Conservation (phyloP, 257 asterid genomes). For the Fraxinus cuspidata region DNA sequence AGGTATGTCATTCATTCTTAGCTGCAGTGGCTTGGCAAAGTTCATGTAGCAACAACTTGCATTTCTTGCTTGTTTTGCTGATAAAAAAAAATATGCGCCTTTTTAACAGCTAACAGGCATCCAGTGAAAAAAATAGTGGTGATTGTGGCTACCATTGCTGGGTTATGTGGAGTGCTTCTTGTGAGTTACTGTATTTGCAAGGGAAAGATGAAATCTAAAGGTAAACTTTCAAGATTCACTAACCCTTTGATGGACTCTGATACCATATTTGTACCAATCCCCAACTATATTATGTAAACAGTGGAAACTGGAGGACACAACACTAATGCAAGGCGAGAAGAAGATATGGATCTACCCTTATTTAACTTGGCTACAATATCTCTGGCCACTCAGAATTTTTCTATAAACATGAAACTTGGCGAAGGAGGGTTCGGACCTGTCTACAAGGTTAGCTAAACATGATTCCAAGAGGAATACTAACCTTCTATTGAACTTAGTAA, state of each 20-base stretch:
- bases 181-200: conserved; percentile 23
- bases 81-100: background rate
- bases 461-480: too few species aligned
- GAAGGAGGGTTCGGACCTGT: conserved; percentile 44
- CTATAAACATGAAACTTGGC: conserved; percentile 38
- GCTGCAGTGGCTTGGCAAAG: background rate
- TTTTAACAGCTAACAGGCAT: conserved; percentile 27
- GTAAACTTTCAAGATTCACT: conserved; percentile 7
- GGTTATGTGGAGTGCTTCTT: conserved; percentile 30
- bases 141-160: conserved; percentile 22
- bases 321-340: conserved; percentile 17
- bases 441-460: too few species aligned
- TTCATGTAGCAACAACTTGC: background rate
- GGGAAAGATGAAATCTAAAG: conserved; percentile 29
- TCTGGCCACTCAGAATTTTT: conserved; percentile 42
- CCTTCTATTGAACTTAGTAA: too few species aligned
- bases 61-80: conserved; percentile 3
- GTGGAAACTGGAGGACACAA: conserved; percentile 8
- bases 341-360: conserved; percentile 42
- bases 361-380: conserved; percentile 37
- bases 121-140: conserved; percentile 14
- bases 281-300: background rate
- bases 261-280: too few species aligned
- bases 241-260: background rate
- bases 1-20: conserved; percentile 14